Evolutionary conservation across 352 stramenopile species (phyloP).

Genomic region (Phytophthora idaei): DNA sequence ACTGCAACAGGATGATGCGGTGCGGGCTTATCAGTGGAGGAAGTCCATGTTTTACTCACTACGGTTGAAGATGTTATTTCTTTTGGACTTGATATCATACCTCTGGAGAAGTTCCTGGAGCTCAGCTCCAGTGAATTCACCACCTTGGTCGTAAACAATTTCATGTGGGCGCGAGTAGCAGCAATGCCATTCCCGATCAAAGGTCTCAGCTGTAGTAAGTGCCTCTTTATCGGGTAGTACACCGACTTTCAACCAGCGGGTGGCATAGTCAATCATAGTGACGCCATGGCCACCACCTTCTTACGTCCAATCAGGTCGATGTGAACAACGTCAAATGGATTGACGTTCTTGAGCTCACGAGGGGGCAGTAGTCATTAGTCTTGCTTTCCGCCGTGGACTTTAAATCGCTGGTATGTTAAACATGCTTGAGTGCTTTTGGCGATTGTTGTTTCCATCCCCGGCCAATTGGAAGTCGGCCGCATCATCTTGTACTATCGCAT

Average conservation of each 20-base stretch:
- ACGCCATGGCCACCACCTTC: neutral
- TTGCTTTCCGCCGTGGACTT: neutral
- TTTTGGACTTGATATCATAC: too few species aligned
- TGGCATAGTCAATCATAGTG: neutral
- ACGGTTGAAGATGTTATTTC: too few species aligned
- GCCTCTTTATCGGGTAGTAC: neutral
- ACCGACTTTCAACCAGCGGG: neutral
- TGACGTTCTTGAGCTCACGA: neutral
- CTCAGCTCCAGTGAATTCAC: neutral
- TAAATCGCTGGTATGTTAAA: neutral
- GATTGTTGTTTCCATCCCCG: neutral
- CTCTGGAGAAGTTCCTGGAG: neutral
- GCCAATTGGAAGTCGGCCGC: neutral
- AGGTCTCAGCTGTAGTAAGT: neutral
- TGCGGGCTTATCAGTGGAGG: too few species aligned
- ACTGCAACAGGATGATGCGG: too few species aligned
- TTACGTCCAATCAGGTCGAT: neutral
- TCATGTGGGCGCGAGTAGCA: neutral
- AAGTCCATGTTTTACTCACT: too few species aligned
- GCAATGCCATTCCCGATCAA: neutral
- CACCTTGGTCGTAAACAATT: neutral
- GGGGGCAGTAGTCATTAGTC: neutral
- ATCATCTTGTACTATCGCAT: neutral
- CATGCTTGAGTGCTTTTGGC: neutral
- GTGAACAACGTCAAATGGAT: conserved; percentile 1